These are phyloP conservation scores for Schwanniomyces vanrijiae DNA, from an alignment of 805 yeast genomes.

Conservation along the genomic window DNA sequence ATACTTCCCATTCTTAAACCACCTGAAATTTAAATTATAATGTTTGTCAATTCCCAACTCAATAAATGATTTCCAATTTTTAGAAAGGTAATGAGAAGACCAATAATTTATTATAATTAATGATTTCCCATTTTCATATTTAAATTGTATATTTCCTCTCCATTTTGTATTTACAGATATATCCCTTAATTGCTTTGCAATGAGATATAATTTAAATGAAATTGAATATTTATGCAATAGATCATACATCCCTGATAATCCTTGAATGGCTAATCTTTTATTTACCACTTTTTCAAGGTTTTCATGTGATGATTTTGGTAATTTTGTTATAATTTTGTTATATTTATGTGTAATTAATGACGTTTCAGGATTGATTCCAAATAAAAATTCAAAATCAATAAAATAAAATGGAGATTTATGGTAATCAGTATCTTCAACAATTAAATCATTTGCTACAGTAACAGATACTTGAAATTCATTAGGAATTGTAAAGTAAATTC, in stretches of 20 bases:
- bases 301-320: constrained; percentile 31
- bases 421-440: constrained; percentile 50
- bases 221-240: constrained; percentile 59
- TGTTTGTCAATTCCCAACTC: constrained; percentile 59
- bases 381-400: constrained; percentile 71
- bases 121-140: constrained; percentile 54
- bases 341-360: constrained; percentile 29
- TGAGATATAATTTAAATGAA: constrained; percentile 61
- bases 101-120: constrained; percentile 64
- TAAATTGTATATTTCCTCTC: constrained; percentile 60
- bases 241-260: constrained; percentile 54
- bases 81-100: constrained; percentile 45
- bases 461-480: constrained; percentile 62
- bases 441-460: constrained; percentile 64
- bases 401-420: constrained; percentile 64
- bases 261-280: constrained; percentile 43
- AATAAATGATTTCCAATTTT: constrained; percentile 50
- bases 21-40: constrained; percentile 52
- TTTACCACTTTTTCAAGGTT: constrained; percentile 60
- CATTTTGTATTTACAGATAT: constrained; percentile 49
- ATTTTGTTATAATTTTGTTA: constrained; percentile 23
- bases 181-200: constrained; percentile 56
- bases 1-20: constrained; percentile 61
- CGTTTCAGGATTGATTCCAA: constrained; percentile 45
- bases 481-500: constrained; percentile 62